Conservation (phyloP, 2,329 filamentous ascomycete species). For the Polytolypa hystricis region DNA sequence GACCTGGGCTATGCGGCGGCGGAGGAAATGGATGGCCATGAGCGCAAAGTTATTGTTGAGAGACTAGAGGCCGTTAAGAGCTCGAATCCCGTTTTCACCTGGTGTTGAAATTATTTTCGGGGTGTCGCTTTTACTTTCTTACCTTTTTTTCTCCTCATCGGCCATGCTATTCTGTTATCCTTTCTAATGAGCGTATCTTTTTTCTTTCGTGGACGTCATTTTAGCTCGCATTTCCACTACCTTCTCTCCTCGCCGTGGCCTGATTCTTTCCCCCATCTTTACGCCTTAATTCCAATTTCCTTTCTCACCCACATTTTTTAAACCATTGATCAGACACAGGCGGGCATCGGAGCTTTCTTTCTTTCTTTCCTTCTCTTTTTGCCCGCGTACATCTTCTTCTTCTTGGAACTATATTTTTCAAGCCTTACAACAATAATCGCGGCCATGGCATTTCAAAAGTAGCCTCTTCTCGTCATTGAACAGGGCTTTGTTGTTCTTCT, state of each 20-base stretch:
- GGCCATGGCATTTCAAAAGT: too few species aligned
- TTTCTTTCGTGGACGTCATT: constrained; percentile 2
- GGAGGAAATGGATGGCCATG: constrained; percentile 82
- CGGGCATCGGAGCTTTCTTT: constrained; percentile 1
- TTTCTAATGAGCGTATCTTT: constrained; percentile 1
- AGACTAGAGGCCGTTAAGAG: constrained; percentile 90
- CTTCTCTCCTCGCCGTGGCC: too few species aligned
- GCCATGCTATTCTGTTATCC: constrained; percentile 1
- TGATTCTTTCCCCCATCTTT: too few species aligned
- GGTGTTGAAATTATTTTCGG: constrained; percentile 75
- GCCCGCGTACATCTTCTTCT: too few species aligned
- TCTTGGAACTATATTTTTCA: too few species aligned
- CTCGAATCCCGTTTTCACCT: constrained; percentile 91
- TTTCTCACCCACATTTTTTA: too few species aligned
- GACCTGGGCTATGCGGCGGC: constrained; percentile 92
- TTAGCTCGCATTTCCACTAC: constrained; percentile 4
- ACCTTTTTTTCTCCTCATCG: constrained; percentile 11
- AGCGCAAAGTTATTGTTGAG: constrained; percentile 93
- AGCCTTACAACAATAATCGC: background rate
- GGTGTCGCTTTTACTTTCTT: constrained; percentile 1
- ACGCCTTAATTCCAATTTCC: too few species aligned
- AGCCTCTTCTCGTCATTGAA: background rate
- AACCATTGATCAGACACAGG: too few species aligned
- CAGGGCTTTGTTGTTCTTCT: background rate
- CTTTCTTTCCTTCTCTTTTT: constrained; percentile 8